Evolutionary conservation across 163 green algal genomes (phyloP), one percentile per base, ranked within the genome.

Genomic region (Coccomyxa subellipsoidea): DNA sequence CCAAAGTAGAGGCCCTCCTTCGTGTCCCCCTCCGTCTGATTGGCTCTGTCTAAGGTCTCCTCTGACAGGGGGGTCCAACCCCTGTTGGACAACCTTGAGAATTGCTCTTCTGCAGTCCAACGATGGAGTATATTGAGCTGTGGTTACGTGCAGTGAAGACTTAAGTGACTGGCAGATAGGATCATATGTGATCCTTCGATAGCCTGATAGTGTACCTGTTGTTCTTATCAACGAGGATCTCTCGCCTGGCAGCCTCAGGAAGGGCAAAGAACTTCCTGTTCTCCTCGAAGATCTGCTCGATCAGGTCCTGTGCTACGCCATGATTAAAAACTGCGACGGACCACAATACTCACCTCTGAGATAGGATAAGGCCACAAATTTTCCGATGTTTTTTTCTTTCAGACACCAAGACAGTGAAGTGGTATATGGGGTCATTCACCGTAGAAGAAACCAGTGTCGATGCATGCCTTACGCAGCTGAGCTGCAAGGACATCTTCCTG

Each of bases 231-330:
- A 86, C 87, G 29, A 93, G 70, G 25, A 96, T 81, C 7, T 29
- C 31, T 82, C 89, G 87, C 87, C 98, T 98, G 21, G 88, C 73
- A 3, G 94, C 87, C 7, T 91, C 18, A 2, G 93, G 90, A 78
- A 96, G 84, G 0, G n/a, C 80, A 84, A 98, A 98, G 38, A 97
- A 92, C 1, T 47, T 10, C 1, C 84, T 82, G 34, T 91, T 89
- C 79, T 92, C 72, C 25, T 84, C 78, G 38, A 95, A 94, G 6
- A 90, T 79, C 0, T 82, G 81, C 9, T 88, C 71, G 2, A 96
- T 35, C 18, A 96, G 82, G 7, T 80, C 27, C 37, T 89, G 9
- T 0, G 84, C 32, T 18, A 98, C 84, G 77, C 93, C 94, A 77
- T 98, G 94, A 72, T 94, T 92, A 4, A n/a, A 71, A 9, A 97